These are phyloP conservation scores for Serendipita sp. DNA, from an alignment of 768 basidiomycete species.

Conservation along the genomic window DNA sequence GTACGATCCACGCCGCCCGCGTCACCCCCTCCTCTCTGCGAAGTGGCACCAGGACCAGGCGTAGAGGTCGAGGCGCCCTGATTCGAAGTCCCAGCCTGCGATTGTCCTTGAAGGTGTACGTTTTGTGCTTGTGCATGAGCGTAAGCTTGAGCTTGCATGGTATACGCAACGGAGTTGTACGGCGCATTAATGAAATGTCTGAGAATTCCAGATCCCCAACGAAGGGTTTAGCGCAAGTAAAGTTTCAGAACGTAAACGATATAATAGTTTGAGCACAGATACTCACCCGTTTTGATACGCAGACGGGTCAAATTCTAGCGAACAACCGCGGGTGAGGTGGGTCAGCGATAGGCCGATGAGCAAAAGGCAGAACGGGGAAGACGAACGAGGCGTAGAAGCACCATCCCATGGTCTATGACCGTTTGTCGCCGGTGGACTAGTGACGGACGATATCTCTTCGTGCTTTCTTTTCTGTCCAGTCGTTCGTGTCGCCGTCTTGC, in stretches of 20 bases:
- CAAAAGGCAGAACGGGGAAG: neutral
- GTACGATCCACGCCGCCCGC: neutral
- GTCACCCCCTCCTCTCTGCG: neutral
- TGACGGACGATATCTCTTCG: neutral
- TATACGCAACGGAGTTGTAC: neutral
- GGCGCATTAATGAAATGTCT: neutral
- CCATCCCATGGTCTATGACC: neutral
- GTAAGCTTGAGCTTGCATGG: neutral
- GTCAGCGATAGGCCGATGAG: neutral
- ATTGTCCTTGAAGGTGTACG: too few species aligned
- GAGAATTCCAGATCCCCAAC: neutral
- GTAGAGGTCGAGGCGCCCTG: neutral
- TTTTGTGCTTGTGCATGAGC: neutral
- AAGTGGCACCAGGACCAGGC: neutral
- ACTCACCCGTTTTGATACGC: neutral
- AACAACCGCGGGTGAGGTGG: neutral
- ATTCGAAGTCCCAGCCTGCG: neutral
- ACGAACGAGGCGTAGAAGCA: neutral
- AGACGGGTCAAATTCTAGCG: neutral
- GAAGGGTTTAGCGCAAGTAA: too few species aligned
- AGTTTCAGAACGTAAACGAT: neutral
- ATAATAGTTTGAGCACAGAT: neutral
- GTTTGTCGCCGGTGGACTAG: neutral
- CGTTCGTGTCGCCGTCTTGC: neutral
- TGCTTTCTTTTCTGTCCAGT: conserved; percentile 1